Base-by-base conservation (phyloP, 129 eudicot genomes). In the Lactuca sativa region DNA sequence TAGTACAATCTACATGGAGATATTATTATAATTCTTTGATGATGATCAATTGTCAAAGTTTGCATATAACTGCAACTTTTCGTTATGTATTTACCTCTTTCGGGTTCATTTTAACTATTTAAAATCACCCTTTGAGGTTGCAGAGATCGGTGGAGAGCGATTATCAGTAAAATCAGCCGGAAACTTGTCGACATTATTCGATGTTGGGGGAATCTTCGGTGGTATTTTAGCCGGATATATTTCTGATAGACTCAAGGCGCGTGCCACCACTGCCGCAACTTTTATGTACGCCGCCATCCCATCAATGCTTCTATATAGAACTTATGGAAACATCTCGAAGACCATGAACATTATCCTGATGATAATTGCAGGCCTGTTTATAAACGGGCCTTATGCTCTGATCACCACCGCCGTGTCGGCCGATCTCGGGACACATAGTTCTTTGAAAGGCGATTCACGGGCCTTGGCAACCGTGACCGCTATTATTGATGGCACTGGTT, bases 331-430 rank as follows among this genome's bases (percentile, higher is more conserved):
- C 65, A 72, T 73, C n/a, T 92, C 98, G 14, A 66, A 72, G 65
- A 77, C 86, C 44, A 59, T 63, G 47, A 92, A 92, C 75, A 73
- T 86, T 43, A 51, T 82, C 43, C 96, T 92, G 31, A 86, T 89
- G 98, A 82, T 92, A 59, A 41, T 80, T 57, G 86, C 89, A 31
- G 98, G 98, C n/a, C 67, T 92, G 57, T 86, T 82, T 69, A 86
- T 92, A n/a, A 92, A 92, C n/a, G 98, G 98, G 38, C 98, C 98
- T 2, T 92, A 92, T 71, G 98, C 98, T 63, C 96, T 92, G 17
- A 92, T 92, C 44, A 92, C 98, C 9, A 92, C 98, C 4, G 98
- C 98, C 8, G 98, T 92, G 12, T 92, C 98, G 38, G 98, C 98
- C 0, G 98, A 92, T 75, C 91, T 92, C 18, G 98, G 98, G 44